A percentile compares a stretch with the other conserved stretches of the same genome.
These are phyloP conservation scores for Wickerhamiella alocasiicola DNA, from an alignment of 805 yeast genomes.

Conservation along the genomic window DNA sequence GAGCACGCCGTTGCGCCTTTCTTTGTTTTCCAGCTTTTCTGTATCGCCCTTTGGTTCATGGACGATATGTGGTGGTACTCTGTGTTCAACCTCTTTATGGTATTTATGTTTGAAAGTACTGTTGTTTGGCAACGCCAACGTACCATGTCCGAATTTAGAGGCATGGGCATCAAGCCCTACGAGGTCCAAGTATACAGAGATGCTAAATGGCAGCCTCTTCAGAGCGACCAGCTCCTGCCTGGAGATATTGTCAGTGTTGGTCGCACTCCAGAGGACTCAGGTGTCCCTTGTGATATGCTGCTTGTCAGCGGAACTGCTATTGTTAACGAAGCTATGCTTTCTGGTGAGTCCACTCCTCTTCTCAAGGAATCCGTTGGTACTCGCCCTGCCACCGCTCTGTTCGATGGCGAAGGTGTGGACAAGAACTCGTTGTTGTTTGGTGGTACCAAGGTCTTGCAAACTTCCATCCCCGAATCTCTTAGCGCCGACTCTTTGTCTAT, in stretches of 20 bases:
- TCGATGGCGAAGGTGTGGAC: slow-evolving; percentile 73
- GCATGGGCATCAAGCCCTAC: slow-evolving; percentile 95
- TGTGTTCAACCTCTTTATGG: slow-evolving; percentile 79
- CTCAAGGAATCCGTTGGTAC: slow-evolving; percentile 81
- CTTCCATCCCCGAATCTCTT: slow-evolving; percentile 10
- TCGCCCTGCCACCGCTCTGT: slow-evolving; percentile 57
- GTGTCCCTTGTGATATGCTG: slow-evolving; percentile 87
- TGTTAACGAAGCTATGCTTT: slow-evolving; percentile 96
- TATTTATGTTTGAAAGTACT: slow-evolving; percentile 84
- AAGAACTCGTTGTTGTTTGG: slow-evolving; percentile 84
- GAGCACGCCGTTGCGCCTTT: slow-evolving; percentile 98
- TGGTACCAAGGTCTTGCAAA: slow-evolving; percentile 88
- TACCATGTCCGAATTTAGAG: slow-evolving; percentile 88
- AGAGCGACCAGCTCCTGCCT: slow-evolving; percentile 70
- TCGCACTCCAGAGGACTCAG: slow-evolving; percentile 82
- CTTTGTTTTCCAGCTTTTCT: slow-evolving; percentile 90
- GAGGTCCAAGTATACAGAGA: slow-evolving; percentile 60
- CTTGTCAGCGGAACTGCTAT: slow-evolving; percentile 83
- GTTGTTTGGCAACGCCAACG: slow-evolving; percentile 91
- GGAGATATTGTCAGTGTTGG: slow-evolving; percentile 77
- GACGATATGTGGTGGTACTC: slow-evolving; percentile 97
- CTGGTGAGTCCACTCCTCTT: slow-evolving; percentile 96
- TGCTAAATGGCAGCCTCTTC: slow-evolving; percentile 51
- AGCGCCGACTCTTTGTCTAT: slow-evolving; percentile 22
- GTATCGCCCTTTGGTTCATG: slow-evolving; percentile 90